Percentiles rank a stretch among this genome's conserved stretches.
These are phyloP conservation scores for Huntiella savannae DNA, from an alignment of 2,329 filamentous ascomycete species.

Conservation along the genomic window DNA sequence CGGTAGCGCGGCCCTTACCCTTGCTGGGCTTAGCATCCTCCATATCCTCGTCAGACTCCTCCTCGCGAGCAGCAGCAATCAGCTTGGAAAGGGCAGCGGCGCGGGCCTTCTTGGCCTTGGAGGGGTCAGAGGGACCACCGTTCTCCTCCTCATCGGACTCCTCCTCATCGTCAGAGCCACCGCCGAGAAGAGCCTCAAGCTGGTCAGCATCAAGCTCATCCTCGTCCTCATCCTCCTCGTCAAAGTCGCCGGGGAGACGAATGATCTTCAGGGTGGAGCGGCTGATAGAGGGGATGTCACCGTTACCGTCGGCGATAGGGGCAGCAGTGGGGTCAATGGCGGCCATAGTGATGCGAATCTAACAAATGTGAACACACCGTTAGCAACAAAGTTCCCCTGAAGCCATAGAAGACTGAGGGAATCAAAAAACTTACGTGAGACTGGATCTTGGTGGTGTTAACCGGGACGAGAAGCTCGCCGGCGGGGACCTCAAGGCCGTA, in stretches of 20 bases:
- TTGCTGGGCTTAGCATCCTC: slow-evolving; percentile 51
- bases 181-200: slow-evolving; percentile 33
- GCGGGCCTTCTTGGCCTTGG: slow-evolving; percentile 61
- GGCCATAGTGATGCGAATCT: slow-evolving; percentile 98
- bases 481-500: slow-evolving; percentile 85
- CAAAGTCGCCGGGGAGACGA: slow-evolving; percentile 44
- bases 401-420: neutral
- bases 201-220: slow-evolving; percentile 49
- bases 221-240: slow-evolving; percentile 33
- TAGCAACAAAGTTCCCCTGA: neutral
- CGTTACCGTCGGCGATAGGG: slow-evolving; percentile 43
- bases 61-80: slow-evolving; percentile 34
- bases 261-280: slow-evolving; percentile 84
- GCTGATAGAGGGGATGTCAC: slow-evolving; percentile 40
- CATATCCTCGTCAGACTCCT: slow-evolving; percentile 52
- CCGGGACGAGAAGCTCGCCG: slow-evolving; percentile 65
- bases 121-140: slow-evolving; percentile 77
- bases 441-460: slow-evolving; percentile 51
- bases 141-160: slow-evolving; percentile 52
- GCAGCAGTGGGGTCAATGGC: slow-evolving; percentile 79
- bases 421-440: slow-evolving; percentile 49
- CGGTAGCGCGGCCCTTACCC: slow-evolving; percentile 48
- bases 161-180: slow-evolving; percentile 28
- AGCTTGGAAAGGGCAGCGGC: slow-evolving; percentile 62
- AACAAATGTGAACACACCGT: slow-evolving; percentile 3